Base-by-base conservation (phyloP, 495 filamentous ascomycete genomes). In the Xylaria castorea region DNA sequence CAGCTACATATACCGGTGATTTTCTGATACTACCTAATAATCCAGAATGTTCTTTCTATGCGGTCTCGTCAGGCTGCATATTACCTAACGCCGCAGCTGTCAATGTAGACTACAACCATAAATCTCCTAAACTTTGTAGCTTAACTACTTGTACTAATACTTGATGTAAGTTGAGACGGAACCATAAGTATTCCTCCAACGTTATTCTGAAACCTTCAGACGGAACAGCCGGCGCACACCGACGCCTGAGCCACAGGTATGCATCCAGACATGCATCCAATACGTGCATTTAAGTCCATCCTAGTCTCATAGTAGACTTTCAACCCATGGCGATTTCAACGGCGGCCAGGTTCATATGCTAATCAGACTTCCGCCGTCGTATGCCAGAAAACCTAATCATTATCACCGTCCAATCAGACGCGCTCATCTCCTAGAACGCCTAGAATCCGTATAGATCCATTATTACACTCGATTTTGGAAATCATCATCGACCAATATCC, bases 331-430 rank as follows among this genome's bases (percentile, higher is more conserved):
- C 3, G 60, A 46, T 34, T 9, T 46, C 58, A 36, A 65, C 9
- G 16, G 48, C 57, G n/a, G 40, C 53, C 34, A 48, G 70, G 64
- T 48, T 66, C 53, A 72, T 25, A 60, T 27, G 36, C 70, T 53
- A 38, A 67, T 67, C 38, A 60, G 38, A 67, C 62, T 72, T 72
- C 38, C 36, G n/a, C 63, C 55, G 22, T 66, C 32, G 30, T 42
- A 61, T 53, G 34, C 55, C 62, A 64, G 38, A 53, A 67, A 72
- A 72, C 61, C 51, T 64, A 61, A 67, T 61, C 40, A 27, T 38
- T 6, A 20, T 53, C 62, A 25, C 25, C 70, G 20, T 38, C 61
- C 70, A 67, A 66, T 72, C 70, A 46, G 61, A 57, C 50, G 25
- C 30, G n/a, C 22, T 27, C 50, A 11, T 44, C 14, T 8, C 32